phyloP scores from a whole-genome alignment of 2,329 filamentous ascomycete species.

The Trichoderma cornu-damae region DNA sequence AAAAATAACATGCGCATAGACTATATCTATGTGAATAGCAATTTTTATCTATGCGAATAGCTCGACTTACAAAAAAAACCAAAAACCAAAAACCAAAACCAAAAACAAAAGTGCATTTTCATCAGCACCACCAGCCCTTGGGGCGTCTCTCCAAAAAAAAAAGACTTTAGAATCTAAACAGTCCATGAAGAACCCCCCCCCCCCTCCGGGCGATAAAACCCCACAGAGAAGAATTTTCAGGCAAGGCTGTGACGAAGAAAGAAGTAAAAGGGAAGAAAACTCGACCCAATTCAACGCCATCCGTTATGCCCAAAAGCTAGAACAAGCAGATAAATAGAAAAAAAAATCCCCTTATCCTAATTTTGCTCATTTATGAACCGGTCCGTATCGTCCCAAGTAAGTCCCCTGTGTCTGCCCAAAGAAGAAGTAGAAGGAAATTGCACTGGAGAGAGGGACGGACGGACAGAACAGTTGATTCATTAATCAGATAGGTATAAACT shows the following conservation, averaged over 20 bases:
- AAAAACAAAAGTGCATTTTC: neutral
- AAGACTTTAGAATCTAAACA: neutral
- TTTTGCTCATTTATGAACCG: neutral
- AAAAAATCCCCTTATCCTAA: neutral
- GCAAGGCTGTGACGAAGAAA: neutral
- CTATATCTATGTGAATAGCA: no score
- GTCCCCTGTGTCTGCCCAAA: neutral
- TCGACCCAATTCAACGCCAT: constrained; percentile 5
- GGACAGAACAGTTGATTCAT: neutral
- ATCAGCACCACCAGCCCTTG: constrained; percentile 1
- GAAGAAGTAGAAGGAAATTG: no score
- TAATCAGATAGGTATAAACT: neutral
- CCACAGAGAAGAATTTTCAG: neutral
- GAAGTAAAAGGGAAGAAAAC: neutral
- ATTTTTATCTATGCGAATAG: no score
- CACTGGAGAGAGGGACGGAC: no score
- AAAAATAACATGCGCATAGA: no score
- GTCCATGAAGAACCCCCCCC: neutral
- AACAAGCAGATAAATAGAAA: no score
- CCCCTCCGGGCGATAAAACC: neutral
- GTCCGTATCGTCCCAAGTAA: neutral
- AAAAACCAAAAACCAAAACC: no score
- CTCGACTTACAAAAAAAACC: neutral
- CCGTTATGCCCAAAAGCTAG: neutral
- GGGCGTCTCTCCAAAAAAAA: neutral